Conservation (phyloP, 2,329 filamentous ascomycete genomes). For the Calycina marina region DNA sequence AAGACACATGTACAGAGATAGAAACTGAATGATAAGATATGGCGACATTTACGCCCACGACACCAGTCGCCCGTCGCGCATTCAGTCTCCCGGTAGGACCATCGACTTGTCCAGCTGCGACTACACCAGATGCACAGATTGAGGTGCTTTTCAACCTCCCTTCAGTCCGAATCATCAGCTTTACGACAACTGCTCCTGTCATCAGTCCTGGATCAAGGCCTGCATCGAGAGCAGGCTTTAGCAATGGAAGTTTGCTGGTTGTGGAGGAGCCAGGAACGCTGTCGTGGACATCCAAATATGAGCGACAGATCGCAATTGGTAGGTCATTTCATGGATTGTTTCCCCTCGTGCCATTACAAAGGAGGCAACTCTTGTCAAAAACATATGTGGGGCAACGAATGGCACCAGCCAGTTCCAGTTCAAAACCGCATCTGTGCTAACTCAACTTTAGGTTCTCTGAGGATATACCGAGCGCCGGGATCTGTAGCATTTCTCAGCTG, state of each 20-base stretch:
- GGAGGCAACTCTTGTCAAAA: too few species aligned
- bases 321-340: constrained; percentile 23
- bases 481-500: constrained; percentile 83
- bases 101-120: constrained; percentile 6
- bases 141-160: constrained; percentile 21
- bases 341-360: too few species aligned
- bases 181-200: constrained; percentile 25
- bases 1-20: too few species aligned
- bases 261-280: constrained; percentile 45
- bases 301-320: constrained; percentile 71
- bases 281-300: constrained; percentile 60
- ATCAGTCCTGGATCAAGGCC: constrained; percentile 5
- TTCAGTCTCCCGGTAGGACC: constrained; percentile 12
- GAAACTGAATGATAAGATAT: too few species aligned
- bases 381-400: too few species aligned
- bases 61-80: constrained; percentile 11
- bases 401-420: too few species aligned
- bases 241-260: constrained; percentile 21
- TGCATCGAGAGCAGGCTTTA: too few species aligned
- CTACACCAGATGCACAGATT: constrained; percentile 18
- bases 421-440: too few species aligned
- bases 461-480: constrained; percentile 74
- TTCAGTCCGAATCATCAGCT: constrained; percentile 34
- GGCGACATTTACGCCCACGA: constrained; percentile 10
- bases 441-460: constrained; percentile 57